Percentiles rank a stretch among this genome's conserved stretches.
Evolutionary conservation across 805 yeast species (phyloP).

Genomic region (Kregervanrija fluxuum): DNA sequence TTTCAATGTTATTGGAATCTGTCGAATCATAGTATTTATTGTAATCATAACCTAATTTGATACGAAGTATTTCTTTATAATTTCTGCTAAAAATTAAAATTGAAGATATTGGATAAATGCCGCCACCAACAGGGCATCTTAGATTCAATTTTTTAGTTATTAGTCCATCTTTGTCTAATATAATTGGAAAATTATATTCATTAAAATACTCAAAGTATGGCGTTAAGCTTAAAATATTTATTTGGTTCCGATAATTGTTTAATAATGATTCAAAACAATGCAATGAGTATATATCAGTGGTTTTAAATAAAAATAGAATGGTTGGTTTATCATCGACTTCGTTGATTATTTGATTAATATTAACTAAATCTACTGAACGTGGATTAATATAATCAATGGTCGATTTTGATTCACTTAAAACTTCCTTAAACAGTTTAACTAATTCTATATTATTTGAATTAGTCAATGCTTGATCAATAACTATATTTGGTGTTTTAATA

Average conservation of each 20-base stretch:
- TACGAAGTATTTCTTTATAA: slow-evolving; percentile 18
- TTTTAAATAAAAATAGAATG: slow-evolving; percentile 3
- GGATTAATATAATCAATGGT: too few relatives aligned
- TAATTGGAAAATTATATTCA: slow-evolving; percentile 18
- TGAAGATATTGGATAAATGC: slow-evolving; percentile 25
- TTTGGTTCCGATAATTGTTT: neutral
- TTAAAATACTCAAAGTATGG: slow-evolving; percentile 12
- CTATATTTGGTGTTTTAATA: too few relatives aligned
- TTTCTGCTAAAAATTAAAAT: slow-evolving; percentile 19
- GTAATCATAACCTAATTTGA: slow-evolving; percentile 23
- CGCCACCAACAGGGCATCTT: slow-evolving; percentile 31
- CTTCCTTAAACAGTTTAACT: neutral
- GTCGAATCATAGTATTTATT: slow-evolving; percentile 12
- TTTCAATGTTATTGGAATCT: slow-evolving; percentile 11
- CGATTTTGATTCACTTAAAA: neutral
- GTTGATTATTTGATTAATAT: too few relatives aligned
- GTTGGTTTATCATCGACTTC: neutral
- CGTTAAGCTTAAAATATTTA: slow-evolving; percentile 17
- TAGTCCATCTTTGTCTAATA: slow-evolving; percentile 22
- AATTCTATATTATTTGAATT: too few relatives aligned
- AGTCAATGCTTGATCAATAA: too few relatives aligned
- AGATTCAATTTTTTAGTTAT: slow-evolving; percentile 18
- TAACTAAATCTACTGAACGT: too few relatives aligned
- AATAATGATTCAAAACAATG: neutral
- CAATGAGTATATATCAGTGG: slow-evolving; percentile 2